A percentile compares a stretch with the other conserved stretches of the same genome.
Evolutionary conservation across 768 basidiomycete genomes (phyloP).

Genomic region (Coprinellus aureogranulatus): DNA sequence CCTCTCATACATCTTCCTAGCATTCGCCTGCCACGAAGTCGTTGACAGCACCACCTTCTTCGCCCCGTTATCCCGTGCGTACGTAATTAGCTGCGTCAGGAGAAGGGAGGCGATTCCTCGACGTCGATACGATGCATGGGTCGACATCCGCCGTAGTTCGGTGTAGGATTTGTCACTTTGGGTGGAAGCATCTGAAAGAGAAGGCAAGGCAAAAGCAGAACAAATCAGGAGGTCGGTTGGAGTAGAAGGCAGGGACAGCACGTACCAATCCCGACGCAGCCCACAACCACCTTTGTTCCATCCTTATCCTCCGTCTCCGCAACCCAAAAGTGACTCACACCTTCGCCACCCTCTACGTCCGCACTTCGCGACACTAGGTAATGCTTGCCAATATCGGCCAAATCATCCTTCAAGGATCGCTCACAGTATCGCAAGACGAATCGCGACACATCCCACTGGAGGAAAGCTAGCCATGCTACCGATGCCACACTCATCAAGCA

Average conservation of each 20-base stretch:
- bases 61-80: conserved; percentile 5
- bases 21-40: conserved; percentile 14
- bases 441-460: too few relatives aligned
- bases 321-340: not conserved
- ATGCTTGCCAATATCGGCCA: conserved; percentile 1
- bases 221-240: not conserved
- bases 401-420: not conserved
- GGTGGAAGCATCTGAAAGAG: not conserved
- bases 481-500: too few relatives aligned
- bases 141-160: conserved; percentile 20
- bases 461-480: too few relatives aligned
- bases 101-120: conserved; percentile 16
- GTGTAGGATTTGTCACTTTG: not conserved
- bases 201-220: too few relatives aligned
- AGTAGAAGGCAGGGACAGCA: not conserved
- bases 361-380: not conserved
- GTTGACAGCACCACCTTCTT: conserved; percentile 16
- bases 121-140: conserved; percentile 13
- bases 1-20: conserved; percentile 15
- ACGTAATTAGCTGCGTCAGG: conserved; percentile 4
- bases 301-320: not conserved
- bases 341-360: not conserved
- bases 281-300: not conserved
- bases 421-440: not conserved
- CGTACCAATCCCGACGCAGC: not conserved